A percentile compares a stretch with the other conserved stretches of the same genome.
phyloP scores from a whole-genome alignment of 805 yeast genomes.

The Yamadazyma akitaensis region DNA sequence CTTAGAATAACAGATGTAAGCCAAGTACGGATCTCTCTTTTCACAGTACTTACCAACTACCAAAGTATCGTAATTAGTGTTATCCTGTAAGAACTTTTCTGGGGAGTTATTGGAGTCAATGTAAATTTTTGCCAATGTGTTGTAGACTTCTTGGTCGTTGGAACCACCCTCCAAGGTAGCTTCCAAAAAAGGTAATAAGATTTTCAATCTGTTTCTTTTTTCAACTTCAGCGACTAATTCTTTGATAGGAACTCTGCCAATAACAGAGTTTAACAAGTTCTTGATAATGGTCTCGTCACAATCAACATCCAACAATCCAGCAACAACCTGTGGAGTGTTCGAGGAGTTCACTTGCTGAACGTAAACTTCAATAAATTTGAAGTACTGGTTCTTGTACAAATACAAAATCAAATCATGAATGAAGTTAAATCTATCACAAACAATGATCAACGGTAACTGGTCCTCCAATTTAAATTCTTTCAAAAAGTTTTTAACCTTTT shows the following conservation, averaged over 20 bases:
- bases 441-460: constrained; percentile 93
- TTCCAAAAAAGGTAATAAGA: constrained; percentile 90
- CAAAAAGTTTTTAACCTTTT: constrained; percentile 93
- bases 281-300: constrained; percentile 90
- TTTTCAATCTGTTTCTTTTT: constrained; percentile 89
- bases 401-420: constrained; percentile 92
- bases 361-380: constrained; percentile 95
- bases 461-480: constrained; percentile 92
- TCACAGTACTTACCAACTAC: constrained; percentile 98
- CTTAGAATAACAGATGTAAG: constrained; percentile 95
- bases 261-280: constrained; percentile 73
- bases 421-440: constrained; percentile 87
- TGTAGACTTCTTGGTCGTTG: constrained; percentile 86
- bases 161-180: constrained; percentile 80
- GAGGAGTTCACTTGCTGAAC: constrained; percentile 97
- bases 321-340: constrained; percentile 94
- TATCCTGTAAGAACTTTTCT: constrained; percentile 92
- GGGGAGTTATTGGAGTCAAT: constrained; percentile 97
- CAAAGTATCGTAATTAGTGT: constrained; percentile 84
- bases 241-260: constrained; percentile 91
- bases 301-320: constrained; percentile 94
- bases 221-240: constrained; percentile 92
- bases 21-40: constrained; percentile 97
- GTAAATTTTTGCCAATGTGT: constrained; percentile 95
- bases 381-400: constrained; percentile 91